A percentile compares a stretch with the other conserved stretches of the same genome.
Evolutionary conservation across 176 grass and related monocot genomes (phyloP).

Genomic region (Cenchrus purpureus): DNA sequence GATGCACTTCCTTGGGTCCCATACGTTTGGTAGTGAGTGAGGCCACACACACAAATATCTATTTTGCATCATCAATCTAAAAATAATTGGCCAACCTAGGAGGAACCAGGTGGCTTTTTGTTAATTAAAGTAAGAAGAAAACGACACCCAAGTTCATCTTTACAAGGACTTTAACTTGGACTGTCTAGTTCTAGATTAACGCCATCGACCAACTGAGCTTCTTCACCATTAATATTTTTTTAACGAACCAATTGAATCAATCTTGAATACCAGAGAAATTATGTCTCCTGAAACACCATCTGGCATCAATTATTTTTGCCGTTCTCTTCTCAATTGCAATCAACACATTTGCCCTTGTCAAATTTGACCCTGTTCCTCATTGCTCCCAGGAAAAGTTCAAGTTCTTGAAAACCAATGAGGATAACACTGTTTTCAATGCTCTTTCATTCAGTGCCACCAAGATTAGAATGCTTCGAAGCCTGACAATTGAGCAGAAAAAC

Average conservation of each 20-base stretch:
- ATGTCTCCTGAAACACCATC: not conserved
- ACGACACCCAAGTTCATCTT: not conserved
- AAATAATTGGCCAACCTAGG: not conserved
- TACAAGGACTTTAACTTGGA: not conserved
- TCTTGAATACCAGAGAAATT: not conserved
- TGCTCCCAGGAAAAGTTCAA: constrained; percentile 74
- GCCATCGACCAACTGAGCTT: not conserved
- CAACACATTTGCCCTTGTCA: too few relatives aligned
- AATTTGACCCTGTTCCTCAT: not conserved
- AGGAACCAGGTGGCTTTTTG: not conserved
- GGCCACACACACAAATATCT: not conserved
- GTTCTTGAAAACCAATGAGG: constrained; percentile 57
- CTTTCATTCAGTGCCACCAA: constrained; percentile 69
- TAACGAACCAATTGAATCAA: not conserved
- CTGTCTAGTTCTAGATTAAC: too few relatives aligned
- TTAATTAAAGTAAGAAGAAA: not conserved
- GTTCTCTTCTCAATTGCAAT: not conserved
- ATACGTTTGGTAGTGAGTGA: not conserved
- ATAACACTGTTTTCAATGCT: constrained; percentile 48
- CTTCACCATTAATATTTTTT: too few relatives aligned
- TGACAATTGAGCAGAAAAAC: constrained; percentile 66
- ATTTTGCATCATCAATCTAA: not conserved
- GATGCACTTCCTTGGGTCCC: not conserved
- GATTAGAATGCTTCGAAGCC: constrained; percentile 78
- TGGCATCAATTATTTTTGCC: not conserved